Evolutionary conservation across 768 basidiomycete species (phyloP), one percentile per base, ranked within the genome.

Genomic region (Russula lepida): DNA sequence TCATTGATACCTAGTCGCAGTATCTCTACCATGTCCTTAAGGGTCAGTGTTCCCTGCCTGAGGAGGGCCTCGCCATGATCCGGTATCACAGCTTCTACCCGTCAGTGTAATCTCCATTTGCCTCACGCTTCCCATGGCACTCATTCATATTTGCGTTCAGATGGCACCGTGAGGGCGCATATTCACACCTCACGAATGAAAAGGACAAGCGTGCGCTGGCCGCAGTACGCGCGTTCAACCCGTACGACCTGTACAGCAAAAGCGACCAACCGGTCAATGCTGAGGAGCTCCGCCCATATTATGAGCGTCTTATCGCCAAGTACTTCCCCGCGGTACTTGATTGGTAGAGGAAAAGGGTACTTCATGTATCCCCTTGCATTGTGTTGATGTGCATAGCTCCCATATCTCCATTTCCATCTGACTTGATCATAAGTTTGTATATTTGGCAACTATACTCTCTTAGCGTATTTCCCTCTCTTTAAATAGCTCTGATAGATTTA

Each of bases 71-170:
- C 30, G 85, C 88, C 8, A 95, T 95, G 92, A 92, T 95, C 69
- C 84, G 93, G 33, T 95, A 91, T 71, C 93, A 95, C 75, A 90
- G 88, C 68, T 95, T 95, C 79, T 95, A 95, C 75, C 92, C 93
- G 73, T 84, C 68, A 54, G 82, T 71, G 11, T 35, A 21, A 21
- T 23, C 25, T n/a, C 53, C 46, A 12, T 23, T 19, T 15, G 27
- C 19, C 15, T 12, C 35, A 19, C 19, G 5, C 27, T 37, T 30
- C 46, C 28, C 1, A 25, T 33, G 23, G 19, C 30, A 32, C 50
- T 59, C 52, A 54, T 11, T 32, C 13, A 12, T 60, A 17, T 62
- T 33, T 21, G 41, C 39, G 11, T n/a, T 15, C 66, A 83, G 82
- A 28, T 94, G 91, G 92, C 93, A 95, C 73, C 81, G 92, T 46